Evolutionary conservation across 176 grass and related monocot genomes (phyloP), one percentile per base, ranked within the genome.

Genomic region (Themeda triandra): DNA sequence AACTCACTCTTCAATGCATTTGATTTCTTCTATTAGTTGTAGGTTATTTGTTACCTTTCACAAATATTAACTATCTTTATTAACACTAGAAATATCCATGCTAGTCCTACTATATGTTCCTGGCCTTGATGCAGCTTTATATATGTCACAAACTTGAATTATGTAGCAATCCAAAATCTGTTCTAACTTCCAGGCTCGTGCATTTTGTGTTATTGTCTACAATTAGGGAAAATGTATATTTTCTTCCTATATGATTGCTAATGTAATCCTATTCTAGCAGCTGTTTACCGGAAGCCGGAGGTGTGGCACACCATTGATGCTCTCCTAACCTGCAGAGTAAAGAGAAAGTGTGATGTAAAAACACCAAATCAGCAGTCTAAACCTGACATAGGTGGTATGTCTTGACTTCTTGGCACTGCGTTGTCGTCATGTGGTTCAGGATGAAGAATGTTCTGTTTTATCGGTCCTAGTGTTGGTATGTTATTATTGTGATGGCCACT

Each of bases 241-340:
- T 25, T 8, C 27, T 78, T 23, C 54, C 23, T 40, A 30, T 49
- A 59, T 13, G 42, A 14, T 67, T 73, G 27, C 36, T 75, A 78
- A 84, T 60, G 28, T 77, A 9, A 64, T 64, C 19, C 65, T 87
- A 80, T 84, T 91, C 73, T 66, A 28, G 65, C 87, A 98, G 91
- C 68, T 90, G n/a, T n/a, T n/a, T n/a, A n/a, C n/a, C n/a, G n/a
- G n/a, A n/a, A n/a, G n/a, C 85, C 93, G 41, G 93, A 98, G 89
- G 96, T 92, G 80, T 78, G 87, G 77, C 91, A 98, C 80, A 98
- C 96, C 60, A 89, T 98, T 78, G 93, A 98, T 86, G 91, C 86
- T 23, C 91, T 96, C 21, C 89, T 98, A 87, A 92, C 96, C 87
- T 95, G 89, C 85, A 95, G 83, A 95, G 59, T 92, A 60, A 98